Evolutionary conservation across 2,329 filamentous ascomycete genomes (phyloP).

Genomic region (Pestalotiopsis fici): DNA sequence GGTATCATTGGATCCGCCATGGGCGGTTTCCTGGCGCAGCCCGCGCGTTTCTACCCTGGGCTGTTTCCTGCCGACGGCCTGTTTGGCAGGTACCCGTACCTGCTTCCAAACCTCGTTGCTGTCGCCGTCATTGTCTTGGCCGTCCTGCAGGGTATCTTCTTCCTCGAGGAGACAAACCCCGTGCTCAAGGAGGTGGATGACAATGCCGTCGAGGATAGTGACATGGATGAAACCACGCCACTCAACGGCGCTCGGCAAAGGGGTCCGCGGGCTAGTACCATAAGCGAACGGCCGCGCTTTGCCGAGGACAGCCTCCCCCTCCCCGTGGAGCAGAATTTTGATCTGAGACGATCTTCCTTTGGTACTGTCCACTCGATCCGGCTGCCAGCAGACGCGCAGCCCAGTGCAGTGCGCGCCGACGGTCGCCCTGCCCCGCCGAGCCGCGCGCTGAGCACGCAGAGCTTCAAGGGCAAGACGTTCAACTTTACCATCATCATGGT

Average conservation of each 20-base stretch:
- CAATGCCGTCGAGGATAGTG: slow-evolving; percentile 14
- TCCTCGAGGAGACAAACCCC: slow-evolving; percentile 51
- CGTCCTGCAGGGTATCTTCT: slow-evolving; percentile 60
- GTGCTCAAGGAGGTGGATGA: slow-evolving; percentile 15
- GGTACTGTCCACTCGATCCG: slow-evolving; percentile 42
- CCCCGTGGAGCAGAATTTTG: slow-evolving; percentile 34
- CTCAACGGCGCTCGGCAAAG: slow-evolving; percentile 13
- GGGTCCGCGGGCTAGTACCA: slow-evolving; percentile 17
- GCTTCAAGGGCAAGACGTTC: slow-evolving; percentile 30
- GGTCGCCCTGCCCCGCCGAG: neutral
- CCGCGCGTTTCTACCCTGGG: slow-evolving; percentile 32
- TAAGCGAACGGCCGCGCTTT: slow-evolving; percentile 27
- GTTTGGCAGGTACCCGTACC: slow-evolving; percentile 67
- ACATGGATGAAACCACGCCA: slow-evolving; percentile 27
- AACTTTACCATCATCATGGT: slow-evolving; percentile 44
- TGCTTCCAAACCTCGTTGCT: slow-evolving; percentile 68
- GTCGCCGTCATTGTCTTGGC: slow-evolving; percentile 63
- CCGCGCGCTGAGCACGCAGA: neutral
- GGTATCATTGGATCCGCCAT: slow-evolving; percentile 37
- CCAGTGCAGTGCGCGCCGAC: neutral
- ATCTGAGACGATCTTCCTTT: slow-evolving; percentile 38
- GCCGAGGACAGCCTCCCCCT: slow-evolving; percentile 34
- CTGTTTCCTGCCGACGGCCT: slow-evolving; percentile 39
- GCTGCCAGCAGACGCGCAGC: slow-evolving; percentile 19
- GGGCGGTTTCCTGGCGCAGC: slow-evolving; percentile 37